Evolutionary conservation across 1,139 yeast genomes (phyloP), one percentile per base, ranked within the genome.

Genomic region (Saccharomyces hybrid): DNA sequence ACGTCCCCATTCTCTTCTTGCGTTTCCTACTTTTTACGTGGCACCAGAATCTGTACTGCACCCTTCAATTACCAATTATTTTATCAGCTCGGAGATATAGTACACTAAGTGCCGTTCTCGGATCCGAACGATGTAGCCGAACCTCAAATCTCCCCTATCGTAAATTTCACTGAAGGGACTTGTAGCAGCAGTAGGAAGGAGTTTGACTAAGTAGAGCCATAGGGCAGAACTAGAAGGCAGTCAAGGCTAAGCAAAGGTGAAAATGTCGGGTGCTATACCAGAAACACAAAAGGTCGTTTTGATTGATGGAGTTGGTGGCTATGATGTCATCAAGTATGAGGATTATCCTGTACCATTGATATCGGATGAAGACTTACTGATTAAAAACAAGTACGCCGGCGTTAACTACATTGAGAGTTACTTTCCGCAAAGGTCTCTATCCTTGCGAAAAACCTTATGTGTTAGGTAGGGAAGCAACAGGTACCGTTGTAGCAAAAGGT

Each of bases 381-480:
- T 90, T 65, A 85, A 86, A 70, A 86, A 86, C 72, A 75, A 75
- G 55, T 89, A 80, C 62, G 78, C 89, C 4, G 97, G 97, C 24
- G 74, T 90, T 64, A 90, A 90, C 64, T 87, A 81, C 74, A 86
- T 89, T 60, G 97, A 90, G 64, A 77, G 83, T 2, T 90, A 90
- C 72, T 88, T 88, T 86, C 74, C 79, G 97, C 65, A 78, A 74
- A 53, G 97, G 97, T 2, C 64, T 84, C 5, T 90, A 89, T 65
- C 85, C 88, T 3, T 66, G 76, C 2, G 62, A 70, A 41, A 69
- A 75, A 50, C 97, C 97, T 0, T 76, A 75, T 56, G 73, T 81
- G 44, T 75, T 87, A 47, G 97, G 97, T n/a, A 77, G 90, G 56
- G 97, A 90, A 69, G 96, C 91, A 2, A 75, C 86, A 41, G 97